A percentile compares a stretch with the other conserved stretches of the same genome.
Evolutionary conservation across 805 yeast genomes (phyloP).

Genomic region (Cyberlindnera nakhonratchasimensis): DNA sequence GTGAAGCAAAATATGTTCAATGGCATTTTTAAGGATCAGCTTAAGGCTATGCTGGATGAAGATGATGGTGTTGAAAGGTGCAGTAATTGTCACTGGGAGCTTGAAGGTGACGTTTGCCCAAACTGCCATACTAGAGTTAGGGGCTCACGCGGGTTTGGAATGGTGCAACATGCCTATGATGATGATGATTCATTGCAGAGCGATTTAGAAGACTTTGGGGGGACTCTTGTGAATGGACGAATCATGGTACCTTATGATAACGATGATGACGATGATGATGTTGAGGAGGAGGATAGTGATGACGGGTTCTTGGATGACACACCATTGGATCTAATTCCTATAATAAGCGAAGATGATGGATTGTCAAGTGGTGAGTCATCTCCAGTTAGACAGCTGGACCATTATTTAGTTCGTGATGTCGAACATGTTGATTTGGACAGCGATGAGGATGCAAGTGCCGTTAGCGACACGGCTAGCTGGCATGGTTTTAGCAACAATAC

Average conservation of each 20-base stretch:
- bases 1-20: constrained; percentile 41
- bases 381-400: constrained; percentile 13
- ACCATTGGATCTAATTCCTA: constrained; percentile 7
- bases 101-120: constrained; percentile 60
- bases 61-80: constrained; percentile 76
- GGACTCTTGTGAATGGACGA: background rate
- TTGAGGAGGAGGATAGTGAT: constrained; percentile 9
- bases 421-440: background rate
- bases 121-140: constrained; percentile 61
- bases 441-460: background rate
- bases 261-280: background rate
- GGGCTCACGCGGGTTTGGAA: constrained; percentile 15
- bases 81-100: constrained; percentile 78
- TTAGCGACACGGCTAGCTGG: constrained; percentile 7
- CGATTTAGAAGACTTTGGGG: background rate
- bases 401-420: background rate
- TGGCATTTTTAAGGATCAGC: constrained; percentile 42
- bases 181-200: constrained; percentile 1
- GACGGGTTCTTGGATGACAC: constrained; percentile 21
- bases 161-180: background rate
- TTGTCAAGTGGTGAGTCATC: constrained; percentile 15
- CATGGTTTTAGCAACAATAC: constrained; percentile 1
- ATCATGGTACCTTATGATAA: background rate
- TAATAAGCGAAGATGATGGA: constrained; percentile 4
- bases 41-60: constrained; percentile 52